Evolutionary conservation across 1,139 yeast genomes (phyloP), one percentile per base, ranked within the genome.

Genomic region (Saccharomyces hybrid): DNA sequence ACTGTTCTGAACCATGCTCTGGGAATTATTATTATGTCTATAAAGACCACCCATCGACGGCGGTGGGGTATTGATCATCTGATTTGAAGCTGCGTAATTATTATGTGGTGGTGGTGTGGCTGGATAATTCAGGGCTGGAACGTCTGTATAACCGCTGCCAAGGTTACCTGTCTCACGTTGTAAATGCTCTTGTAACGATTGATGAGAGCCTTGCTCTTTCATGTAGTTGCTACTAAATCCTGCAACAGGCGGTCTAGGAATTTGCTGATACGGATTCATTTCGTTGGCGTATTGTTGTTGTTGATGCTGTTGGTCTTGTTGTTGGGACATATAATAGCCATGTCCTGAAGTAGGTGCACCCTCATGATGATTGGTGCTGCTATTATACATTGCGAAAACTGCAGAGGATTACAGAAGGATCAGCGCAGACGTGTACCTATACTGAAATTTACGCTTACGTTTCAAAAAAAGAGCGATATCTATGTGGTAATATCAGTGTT

Each of bases 131-230:
- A 67, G 51, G 9, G 62, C 50, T 3, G 70, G 70, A 5, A 65
- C 61, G 54, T 68, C 71, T 5, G 70, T 62, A 52, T 65, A 68
- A 4, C 63, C 66, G 27, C 60, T 63, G 16, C 58, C 54, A 19
- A 55, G 52, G 26, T 51, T 48, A 23, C 51, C 41, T 19, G 51
- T 53, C 42, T 60, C 63, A 29, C 63, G 62, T 27, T 56, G 57
- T 27, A 51, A 55, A 48, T 49, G 50, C 50, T 58, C 59, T 48
- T 61, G 62, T 19, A 72, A 56, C 1, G 75, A 72, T 46, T 68
- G 74, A 19, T 71, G 74, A 0, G 75, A 73, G 27, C 68, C 69
- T 54, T 72, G 75, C 49, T 63, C 69, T 50, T 66, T 67, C 69
- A 71, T 63, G 53, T 72, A 72, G 49, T 66, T 70, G 5, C 65